Evolutionary conservation across 2,329 filamentous ascomycete species (phyloP).

Genomic region (Cordyceps tenuipes): DNA sequence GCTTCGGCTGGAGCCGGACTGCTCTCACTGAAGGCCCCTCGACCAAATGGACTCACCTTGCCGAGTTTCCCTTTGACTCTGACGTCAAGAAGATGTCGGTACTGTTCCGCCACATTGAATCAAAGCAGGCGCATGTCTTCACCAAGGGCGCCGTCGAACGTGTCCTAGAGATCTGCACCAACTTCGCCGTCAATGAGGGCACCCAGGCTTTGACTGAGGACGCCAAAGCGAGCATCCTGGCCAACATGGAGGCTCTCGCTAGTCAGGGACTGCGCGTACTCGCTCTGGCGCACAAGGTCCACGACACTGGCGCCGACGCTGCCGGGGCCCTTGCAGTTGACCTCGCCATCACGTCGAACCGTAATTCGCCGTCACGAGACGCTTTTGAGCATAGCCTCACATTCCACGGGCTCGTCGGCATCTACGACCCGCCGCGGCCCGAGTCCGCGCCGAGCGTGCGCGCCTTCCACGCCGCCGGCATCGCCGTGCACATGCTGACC

Average conservation of each 20-base stretch:
- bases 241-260: constrained; percentile 60
- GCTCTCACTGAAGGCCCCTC: constrained; percentile 18
- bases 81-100: constrained; percentile 52
- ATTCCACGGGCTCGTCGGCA: constrained; percentile 57
- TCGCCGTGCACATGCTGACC: constrained; percentile 57
- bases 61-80: constrained; percentile 51
- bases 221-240: constrained; percentile 44
- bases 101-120: constrained; percentile 31
- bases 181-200: constrained; percentile 32
- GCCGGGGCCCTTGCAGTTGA: constrained; percentile 21
- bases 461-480: constrained; percentile 49
- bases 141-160: constrained; percentile 60
- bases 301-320: constrained; percentile 2
- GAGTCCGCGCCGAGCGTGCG: constrained; percentile 48
- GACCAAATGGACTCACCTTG: constrained; percentile 30
- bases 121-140: constrained; percentile 34
- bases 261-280: constrained; percentile 58
- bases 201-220: constrained; percentile 23
- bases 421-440: constrained; percentile 59
- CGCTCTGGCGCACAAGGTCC: constrained; percentile 40
- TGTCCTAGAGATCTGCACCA: constrained; percentile 51
- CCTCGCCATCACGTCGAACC: constrained; percentile 12
- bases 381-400: constrained; percentile 44
- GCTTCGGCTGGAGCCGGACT: constrained; percentile 37
- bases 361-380: constrained; percentile 16